Evolutionary conservation across 768 basidiomycete species (phyloP).

Genomic region (Russula griseocarnosa): DNA sequence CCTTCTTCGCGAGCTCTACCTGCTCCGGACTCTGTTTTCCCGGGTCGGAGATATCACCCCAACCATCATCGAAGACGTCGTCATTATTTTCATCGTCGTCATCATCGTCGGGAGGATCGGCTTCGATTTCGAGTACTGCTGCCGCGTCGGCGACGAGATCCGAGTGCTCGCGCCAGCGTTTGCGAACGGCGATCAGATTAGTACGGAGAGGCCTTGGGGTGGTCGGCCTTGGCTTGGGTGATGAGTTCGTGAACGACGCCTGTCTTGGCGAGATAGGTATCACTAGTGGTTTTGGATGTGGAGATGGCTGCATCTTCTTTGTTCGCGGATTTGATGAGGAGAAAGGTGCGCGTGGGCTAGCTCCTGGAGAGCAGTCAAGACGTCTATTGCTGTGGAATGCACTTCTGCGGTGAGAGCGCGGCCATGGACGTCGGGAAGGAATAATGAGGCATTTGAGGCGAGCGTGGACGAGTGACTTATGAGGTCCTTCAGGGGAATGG

Average conservation of each 20-base stretch:
- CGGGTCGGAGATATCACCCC: slow-evolving; percentile 18
- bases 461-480: slow-evolving; percentile 18
- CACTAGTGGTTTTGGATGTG: slow-evolving; percentile 25
- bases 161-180: slow-evolving; percentile 28
- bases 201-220: slow-evolving; percentile 25
- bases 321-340: not conserved
- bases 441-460: slow-evolving; percentile 24
- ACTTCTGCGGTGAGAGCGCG: slow-evolving; percentile 29
- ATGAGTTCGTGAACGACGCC: slow-evolving; percentile 62
- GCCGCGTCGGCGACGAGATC: slow-evolving; percentile 23
- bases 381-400: slow-evolving; percentile 19
- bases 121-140: slow-evolving; percentile 14
- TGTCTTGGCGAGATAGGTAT: slow-evolving; percentile 54
- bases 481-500: slow-evolving; percentile 24
- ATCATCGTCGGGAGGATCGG: not conserved
- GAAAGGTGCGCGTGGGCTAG: slow-evolving; percentile 23
- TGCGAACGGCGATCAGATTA: slow-evolving; percentile 30
- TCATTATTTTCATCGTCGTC: not conserved
- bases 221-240: slow-evolving; percentile 40
- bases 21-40: slow-evolving; percentile 14
- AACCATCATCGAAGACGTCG: slow-evolving; percentile 12
- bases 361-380: slow-evolving; percentile 24
- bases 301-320: slow-evolving; percentile 14
- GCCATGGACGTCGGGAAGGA: slow-evolving; percentile 25
- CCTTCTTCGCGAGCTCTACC: slow-evolving; percentile 21